A percentile compares a stretch with the other conserved stretches of the same genome.
Evolutionary conservation across 371 early-diverging fungal species (phyloP).

Genomic region (Mucor lusitanicus): DNA sequence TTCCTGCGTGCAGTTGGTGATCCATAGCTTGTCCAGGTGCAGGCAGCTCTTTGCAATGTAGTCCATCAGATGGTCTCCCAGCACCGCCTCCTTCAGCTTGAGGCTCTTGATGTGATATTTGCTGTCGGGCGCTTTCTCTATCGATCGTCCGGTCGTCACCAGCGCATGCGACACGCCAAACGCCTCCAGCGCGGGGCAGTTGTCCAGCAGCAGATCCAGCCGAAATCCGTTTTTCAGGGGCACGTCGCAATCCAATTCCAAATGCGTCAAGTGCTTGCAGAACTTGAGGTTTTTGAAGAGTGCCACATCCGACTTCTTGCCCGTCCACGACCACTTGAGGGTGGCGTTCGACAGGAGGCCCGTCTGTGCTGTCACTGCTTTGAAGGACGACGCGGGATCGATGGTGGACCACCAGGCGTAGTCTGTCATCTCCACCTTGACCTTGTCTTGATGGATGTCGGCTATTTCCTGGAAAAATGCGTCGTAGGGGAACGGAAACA

Average conservation of each 20-base stretch:
- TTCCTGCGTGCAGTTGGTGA: conserved; percentile 20
- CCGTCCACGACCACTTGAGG: conserved; percentile 28
- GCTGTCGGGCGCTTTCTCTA: conserved; percentile 2
- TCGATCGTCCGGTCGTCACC: conserved; percentile 10
- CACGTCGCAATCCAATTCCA: conserved; percentile 25
- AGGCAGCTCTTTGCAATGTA: conserved; percentile 20
- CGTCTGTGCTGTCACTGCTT: conserved; percentile 14
- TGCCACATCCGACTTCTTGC: conserved; percentile 23
- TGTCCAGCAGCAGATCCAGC: conserved; percentile 22
- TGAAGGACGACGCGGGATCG: conserved; percentile 24
- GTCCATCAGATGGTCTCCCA: conserved; percentile 29
- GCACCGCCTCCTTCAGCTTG: conserved; percentile 8
- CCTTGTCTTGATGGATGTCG: conserved; percentile 10
- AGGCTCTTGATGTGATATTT: conserved; percentile 6
- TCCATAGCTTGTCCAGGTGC: conserved; percentile 7
- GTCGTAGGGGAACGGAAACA: conserved; percentile 32
- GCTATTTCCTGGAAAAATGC: conserved; percentile 28
- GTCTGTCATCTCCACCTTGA: conserved; percentile 24
- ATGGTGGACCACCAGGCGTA: conserved; percentile 29
- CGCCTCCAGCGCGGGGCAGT: conserved; percentile 12
- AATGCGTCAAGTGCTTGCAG: conserved; percentile 20
- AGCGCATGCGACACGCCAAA: conserved; percentile 13
- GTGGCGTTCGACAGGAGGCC: conserved; percentile 19
- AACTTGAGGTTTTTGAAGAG: conserved; percentile 17
- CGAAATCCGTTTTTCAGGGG: conserved; percentile 23